Evolutionary conservation across 2,329 filamentous ascomycete species (phyloP), one percentile per base, ranked within the genome.

Genomic region (Aspergillus neotritici): DNA sequence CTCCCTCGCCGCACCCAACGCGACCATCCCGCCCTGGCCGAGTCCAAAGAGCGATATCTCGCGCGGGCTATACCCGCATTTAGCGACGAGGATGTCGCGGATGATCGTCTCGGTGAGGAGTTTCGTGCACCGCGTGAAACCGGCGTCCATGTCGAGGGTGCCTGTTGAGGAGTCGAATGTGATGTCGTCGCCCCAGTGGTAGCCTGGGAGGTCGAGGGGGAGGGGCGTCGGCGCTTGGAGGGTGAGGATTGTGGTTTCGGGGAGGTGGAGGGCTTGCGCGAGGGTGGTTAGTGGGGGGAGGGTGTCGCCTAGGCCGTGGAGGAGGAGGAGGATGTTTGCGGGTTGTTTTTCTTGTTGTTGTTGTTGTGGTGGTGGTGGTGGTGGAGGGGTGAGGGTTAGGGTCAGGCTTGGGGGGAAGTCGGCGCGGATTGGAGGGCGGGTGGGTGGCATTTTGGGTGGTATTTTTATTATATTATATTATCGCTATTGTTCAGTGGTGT

Each of bases 291-390:
- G 94, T 30, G 85, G 74, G 3, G 63, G 58, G 47, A 87, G 78
- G 29, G 77, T 80, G 68, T 94, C 89, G 49, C 89, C 89, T 10
- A 94, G 78, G 51, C 88, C 88, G 65, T 94, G 89, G 45, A 94
- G 80, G 40, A 94, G 78, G 59, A 94, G 69, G 49, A 94, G 79
- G 53, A 94, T 75, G 55, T 90, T 84, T 34, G 82, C 9, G 85
- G 8, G 84, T 79, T 10, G 77, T 77, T 48, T 84, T 79, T 17
- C 62, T 60, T 28, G 54, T 49, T 31, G 77, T 69, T 15, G 51
- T 33, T 21, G 30, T 13, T 45, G 50, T 44, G 47, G 54, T 49
- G 49, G 48, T 68, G 35, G 77, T 61, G 39, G 39, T 53, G 64
- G 49, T 54, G 64, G 52, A 40, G 63, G 48, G 56, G 65, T 65